Evolutionary conservation across 179 eudicot species (phyloP), one percentile per base, ranked within the genome.

Genomic region (Spergularia azorica): DNA sequence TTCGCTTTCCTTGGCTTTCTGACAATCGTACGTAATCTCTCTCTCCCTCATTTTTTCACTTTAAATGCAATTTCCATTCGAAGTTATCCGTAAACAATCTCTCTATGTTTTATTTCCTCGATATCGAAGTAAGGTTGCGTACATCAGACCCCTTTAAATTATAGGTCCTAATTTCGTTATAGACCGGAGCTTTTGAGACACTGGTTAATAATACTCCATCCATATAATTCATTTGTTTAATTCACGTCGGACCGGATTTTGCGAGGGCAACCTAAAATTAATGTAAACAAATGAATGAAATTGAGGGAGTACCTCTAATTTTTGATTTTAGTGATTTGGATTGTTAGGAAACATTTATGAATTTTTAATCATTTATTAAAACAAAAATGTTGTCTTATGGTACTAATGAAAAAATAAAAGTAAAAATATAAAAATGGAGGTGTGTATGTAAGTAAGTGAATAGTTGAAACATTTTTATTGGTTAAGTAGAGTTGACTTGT

Each of bases 1-100:
- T 81, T 36, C 81, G 86, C 60, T 89, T 90, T 50, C 91, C 91
- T 69, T 90, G 95, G 92, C 87, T 87, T 9, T 50, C 87, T 41
- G 80, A 84, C 46, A 85, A 86, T 78, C 14, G 93, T 90, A 84
- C 84, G 56, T 77, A 32, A 36, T 18, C 60, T 39, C 4, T 56
- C 13, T 41, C 43, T 56, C 6, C 38, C 26, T 69, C 46, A 9
- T 8, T 50, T 50, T 6, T 9, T 20, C 16, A 38, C 43, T 65
- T 65, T 41, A 1, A 26, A 26, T 26, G 32, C 32, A 26, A 26
- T 26, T 26, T 26, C 2, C 32, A 26, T 26, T 26, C 1, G 1
- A 26, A 26, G 2, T 26, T 26, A 26, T 26, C 32, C 32, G 32
- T 26, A 26, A 26, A 26, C 32, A 26, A 2, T 26, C 32, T 26